Evolutionary conservation across 1,284 basidiomycete species (phyloP), one percentile per base, ranked within the genome.

Genomic region (Vanrija sp.): DNA sequence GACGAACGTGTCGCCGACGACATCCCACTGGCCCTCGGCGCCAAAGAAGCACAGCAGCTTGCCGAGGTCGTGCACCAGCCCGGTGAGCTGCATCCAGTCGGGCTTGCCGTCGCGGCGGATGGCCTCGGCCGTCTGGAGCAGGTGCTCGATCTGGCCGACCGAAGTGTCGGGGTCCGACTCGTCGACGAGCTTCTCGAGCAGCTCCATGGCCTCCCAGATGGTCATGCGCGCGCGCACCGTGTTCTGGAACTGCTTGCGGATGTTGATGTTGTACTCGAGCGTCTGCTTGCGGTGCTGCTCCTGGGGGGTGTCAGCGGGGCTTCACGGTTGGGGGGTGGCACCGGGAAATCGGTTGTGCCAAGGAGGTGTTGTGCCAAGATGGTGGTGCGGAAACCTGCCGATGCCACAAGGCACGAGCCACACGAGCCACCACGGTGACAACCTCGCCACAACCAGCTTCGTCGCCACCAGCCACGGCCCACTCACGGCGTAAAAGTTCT

Each of bases 261-360:
- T 85, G 45, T 83, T 79, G 60, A 89, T 79, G 72, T 94, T 93
- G 79, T 84, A 93, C 22, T 81, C 86, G 12, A 92, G 81, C 0
- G 90, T 93, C 75, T 95, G 91, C 69, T 93, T 94, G 65, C 84
- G 83, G 68, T 94, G 90, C 71, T 94, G 90, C 69, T 91, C 89
- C 65, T 83, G 83, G 38, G 12, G 48, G 24, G 7, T 43, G 45
- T 53, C 19, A 51, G 42, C 18, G 14, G 41, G 20, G 8, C 1
- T 25, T 7, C 25, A 27, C 12, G 25, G 25, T 7, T 27, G 7
- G 31, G 31, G 31, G 6, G 5, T 31, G 31, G 31, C 12, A 31
- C 31, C 31, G 31, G 15, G 31, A 31, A 31, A 31, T 31, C 31
- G 31, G 31, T 31, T 9, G 31, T 31, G 20, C 19, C 16, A 14